phyloP scores from a whole-genome alignment of 805 yeast species.

The Allodekkera sacchari region DNA sequence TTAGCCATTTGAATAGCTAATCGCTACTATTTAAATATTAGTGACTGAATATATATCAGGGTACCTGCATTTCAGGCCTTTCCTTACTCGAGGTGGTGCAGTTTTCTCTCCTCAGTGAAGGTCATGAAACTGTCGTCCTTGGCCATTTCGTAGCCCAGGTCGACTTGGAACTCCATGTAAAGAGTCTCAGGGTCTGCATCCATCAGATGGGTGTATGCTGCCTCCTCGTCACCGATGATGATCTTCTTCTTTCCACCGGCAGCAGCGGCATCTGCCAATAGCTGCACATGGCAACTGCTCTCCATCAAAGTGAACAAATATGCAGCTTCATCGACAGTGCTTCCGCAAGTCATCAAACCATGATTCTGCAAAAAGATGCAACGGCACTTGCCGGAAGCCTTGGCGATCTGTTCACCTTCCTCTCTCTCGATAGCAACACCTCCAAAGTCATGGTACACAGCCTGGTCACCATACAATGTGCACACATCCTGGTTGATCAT shows the following conservation, averaged over 20 bases:
- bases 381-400: slow-evolving; percentile 51
- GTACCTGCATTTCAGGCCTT: no score
- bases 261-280: slow-evolving; percentile 48
- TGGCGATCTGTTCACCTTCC: slow-evolving; percentile 57
- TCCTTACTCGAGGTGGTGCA: no score
- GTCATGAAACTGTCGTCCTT: slow-evolving; percentile 21
- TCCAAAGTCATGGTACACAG: slow-evolving; percentile 63
- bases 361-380: slow-evolving; percentile 58
- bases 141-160: slow-evolving; percentile 41
- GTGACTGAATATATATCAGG: no score
- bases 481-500: slow-evolving; percentile 79
- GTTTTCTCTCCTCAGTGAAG: slow-evolving; percentile 13
- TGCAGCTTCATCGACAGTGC: slow-evolving; percentile 70
- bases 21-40: no score
- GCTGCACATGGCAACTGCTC: slow-evolving; percentile 55
- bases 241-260: slow-evolving; percentile 31
- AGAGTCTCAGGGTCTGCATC: slow-evolving; percentile 59
- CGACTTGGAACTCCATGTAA: slow-evolving; percentile 69
- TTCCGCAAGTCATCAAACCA: slow-evolving; percentile 64
- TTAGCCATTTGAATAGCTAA: no score
- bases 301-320: slow-evolving; percentile 57
- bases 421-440: slow-evolving; percentile 66
- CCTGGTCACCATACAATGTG: slow-evolving; percentile 53
- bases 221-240: slow-evolving; percentile 51
- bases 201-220: slow-evolving; percentile 54